Conservation (phyloP, 208 protist species). For the Leishmania arabica region DNA sequence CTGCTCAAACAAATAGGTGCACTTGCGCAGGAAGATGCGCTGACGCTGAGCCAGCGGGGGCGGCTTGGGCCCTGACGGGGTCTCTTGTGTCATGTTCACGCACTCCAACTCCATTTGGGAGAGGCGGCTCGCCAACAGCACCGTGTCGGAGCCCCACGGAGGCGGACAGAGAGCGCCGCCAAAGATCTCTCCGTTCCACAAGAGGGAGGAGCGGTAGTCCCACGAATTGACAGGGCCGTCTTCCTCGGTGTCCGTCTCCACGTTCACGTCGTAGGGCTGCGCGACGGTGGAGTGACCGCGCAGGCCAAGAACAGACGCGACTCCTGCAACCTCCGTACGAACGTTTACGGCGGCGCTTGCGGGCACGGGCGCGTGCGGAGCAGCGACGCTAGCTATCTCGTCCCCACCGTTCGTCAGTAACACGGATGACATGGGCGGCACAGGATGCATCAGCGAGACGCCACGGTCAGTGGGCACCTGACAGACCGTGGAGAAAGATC, state of each 20-base stretch:
- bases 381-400: background rate
- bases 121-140: conserved; percentile 57
- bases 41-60: conserved; percentile 42
- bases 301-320: conserved; percentile 67
- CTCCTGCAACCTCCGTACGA: conserved; percentile 46
- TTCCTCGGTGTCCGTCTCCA: conserved; percentile 43
- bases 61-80: background rate
- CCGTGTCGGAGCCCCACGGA: conserved; percentile 75
- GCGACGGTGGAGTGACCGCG: conserved; percentile 49
- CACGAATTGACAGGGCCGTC: conserved; percentile 21
- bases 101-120: conserved; percentile 58
- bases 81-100: conserved; percentile 12
- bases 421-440: background rate
- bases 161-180: conserved; percentile 64
- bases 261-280: conserved; percentile 77
- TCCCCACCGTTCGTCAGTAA: background rate
- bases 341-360: conserved; percentile 6
- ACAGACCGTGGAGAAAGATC: conserved; percentile 26
- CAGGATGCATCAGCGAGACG: conserved; percentile 4
- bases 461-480: background rate
- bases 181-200: conserved; percentile 92
- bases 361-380: background rate
- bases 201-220: conserved; percentile 52
- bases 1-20: conserved; percentile 69
- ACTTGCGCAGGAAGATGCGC: conserved; percentile 51